phyloP scores from a whole-genome alignment of 306 rosid genomes.

The Gynostemma pentaphyllum region DNA sequence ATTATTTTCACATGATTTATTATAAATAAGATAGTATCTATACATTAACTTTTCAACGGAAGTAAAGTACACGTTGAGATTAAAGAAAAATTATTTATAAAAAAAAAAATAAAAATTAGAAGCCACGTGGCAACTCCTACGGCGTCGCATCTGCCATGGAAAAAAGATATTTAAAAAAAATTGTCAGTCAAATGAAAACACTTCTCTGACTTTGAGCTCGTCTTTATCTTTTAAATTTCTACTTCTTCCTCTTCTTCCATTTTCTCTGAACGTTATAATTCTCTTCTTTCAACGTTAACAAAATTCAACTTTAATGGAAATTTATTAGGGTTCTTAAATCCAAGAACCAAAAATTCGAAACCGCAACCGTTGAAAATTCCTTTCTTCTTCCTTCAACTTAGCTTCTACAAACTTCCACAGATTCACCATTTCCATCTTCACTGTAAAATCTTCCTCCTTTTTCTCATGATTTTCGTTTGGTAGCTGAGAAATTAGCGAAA shows the following conservation, averaged over 20 bases:
- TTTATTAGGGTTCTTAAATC: not conserved
- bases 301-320: slow-evolving; percentile 1
- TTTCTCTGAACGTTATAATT: not conserved
- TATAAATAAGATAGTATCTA: too few species aligned
- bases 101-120: not conserved
- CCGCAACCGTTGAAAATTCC: not conserved
- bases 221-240: not conserved
- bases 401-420: not conserved
- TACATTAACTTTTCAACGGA: too few species aligned
- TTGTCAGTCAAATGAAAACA: not conserved
- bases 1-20: too few species aligned
- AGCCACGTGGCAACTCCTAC: not conserved
- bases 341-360: not conserved
- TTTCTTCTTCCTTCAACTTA: not conserved
- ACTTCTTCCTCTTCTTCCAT: not conserved
- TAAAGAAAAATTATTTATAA: too few species aligned
- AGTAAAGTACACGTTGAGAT: too few species aligned
- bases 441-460: not conserved
- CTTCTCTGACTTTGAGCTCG: not conserved
- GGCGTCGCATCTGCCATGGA: not conserved
- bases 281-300: not conserved
- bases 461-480: not conserved
- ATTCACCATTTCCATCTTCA: not conserved
- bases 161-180: not conserved
- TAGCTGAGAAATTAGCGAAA: not conserved